phyloP scores from a whole-genome alignment of 2,329 filamentous ascomycete species.

The Trichoderma sp. region DNA sequence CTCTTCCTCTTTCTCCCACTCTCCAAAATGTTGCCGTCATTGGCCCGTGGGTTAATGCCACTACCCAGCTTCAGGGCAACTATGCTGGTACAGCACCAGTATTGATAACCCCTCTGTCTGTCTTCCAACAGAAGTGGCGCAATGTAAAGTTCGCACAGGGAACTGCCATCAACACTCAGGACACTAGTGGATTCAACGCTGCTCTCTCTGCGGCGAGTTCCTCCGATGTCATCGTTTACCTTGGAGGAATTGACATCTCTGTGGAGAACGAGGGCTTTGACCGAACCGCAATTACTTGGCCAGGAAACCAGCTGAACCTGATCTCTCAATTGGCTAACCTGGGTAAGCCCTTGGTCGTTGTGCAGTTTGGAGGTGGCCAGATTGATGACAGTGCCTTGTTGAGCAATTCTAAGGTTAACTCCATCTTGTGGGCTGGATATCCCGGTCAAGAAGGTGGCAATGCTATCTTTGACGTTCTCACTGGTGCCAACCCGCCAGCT shows the following conservation, averaged over 20 bases:
- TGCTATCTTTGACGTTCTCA: constrained; percentile 53
- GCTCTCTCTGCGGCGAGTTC: constrained; percentile 39
- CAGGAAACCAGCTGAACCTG: constrained; percentile 48
- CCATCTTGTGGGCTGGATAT: constrained; percentile 56
- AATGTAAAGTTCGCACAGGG: constrained; percentile 38
- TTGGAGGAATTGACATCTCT: constrained; percentile 52
- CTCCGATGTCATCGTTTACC: constrained; percentile 51
- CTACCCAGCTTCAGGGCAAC: constrained; percentile 28
- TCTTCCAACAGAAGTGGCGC: constrained; percentile 20
- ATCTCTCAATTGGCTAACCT: constrained; percentile 39
- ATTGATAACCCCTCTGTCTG: constrained; percentile 20
- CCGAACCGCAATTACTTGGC: constrained; percentile 50
- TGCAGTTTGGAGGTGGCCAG: constrained; percentile 52
- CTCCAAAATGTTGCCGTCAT: constrained; percentile 28
- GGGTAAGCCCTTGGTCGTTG: constrained; percentile 49
- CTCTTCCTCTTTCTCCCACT: constrained; percentile 42
- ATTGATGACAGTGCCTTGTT: constrained; percentile 51
- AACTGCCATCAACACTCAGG: constrained; percentile 28
- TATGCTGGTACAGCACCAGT: constrained; percentile 27
- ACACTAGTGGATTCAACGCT: constrained; percentile 31
- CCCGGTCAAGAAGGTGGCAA: constrained; percentile 58
- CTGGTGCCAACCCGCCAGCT: constrained; percentile 48
- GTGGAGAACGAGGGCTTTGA: constrained; percentile 53
- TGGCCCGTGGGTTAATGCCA: constrained; percentile 40
- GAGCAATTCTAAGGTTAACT: constrained; percentile 45